These are phyloP conservation scores for Colletotrichum coccodes DNA, from an alignment of 2,329 filamentous ascomycete species.

Conservation along the genomic window DNA sequence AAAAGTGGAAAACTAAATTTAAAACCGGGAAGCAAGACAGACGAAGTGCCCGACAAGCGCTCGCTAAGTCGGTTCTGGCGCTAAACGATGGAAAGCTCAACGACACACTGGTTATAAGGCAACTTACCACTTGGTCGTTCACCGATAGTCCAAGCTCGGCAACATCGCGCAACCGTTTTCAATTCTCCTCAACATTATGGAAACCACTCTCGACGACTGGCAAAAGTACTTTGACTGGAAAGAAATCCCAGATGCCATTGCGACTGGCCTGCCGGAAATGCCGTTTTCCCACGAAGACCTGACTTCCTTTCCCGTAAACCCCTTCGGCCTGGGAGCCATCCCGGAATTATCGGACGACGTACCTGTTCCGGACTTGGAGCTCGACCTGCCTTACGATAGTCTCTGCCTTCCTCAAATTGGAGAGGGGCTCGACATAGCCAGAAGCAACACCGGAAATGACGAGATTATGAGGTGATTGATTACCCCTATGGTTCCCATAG, in stretches of 20 bases:
- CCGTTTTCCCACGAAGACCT: neutral
- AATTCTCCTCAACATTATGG: neutral
- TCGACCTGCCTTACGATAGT: neutral
- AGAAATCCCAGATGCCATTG: neutral
- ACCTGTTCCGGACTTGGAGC: neutral
- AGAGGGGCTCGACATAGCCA: neutral
- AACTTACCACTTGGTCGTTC: too few species aligned
- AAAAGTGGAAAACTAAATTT: too few species aligned
- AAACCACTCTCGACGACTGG: neutral
- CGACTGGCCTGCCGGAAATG: neutral
- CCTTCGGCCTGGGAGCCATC: neutral
- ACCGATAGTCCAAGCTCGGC: too few species aligned
- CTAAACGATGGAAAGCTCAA: too few species aligned
- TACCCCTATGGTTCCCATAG: neutral
- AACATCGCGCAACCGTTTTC: too few species aligned
- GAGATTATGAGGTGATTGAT: neutral
- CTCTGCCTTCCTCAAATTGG: neutral
- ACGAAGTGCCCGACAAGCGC: too few species aligned
- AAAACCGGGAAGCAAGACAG: too few species aligned
- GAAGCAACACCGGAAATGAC: neutral
- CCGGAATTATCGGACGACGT: neutral
- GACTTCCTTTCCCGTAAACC: neutral
- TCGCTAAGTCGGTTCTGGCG: too few species aligned
- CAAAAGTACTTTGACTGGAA: neutral
- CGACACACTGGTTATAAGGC: too few species aligned